These are phyloP conservation scores for Recurvomyces mirabilis DNA, from an alignment of 495 filamentous ascomycete species.

Conservation along the genomic window DNA sequence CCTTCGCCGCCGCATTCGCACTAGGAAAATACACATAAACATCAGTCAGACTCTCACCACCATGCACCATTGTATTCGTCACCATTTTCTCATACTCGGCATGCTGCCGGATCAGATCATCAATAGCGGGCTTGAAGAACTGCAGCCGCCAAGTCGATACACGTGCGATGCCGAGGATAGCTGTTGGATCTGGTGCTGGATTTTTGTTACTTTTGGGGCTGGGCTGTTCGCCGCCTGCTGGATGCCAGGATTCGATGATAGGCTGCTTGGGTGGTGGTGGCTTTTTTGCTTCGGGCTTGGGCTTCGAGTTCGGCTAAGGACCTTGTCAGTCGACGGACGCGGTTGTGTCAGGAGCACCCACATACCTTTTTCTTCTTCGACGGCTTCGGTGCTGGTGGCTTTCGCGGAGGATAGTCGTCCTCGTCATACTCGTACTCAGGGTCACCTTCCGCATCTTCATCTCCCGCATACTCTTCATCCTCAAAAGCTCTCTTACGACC, in stretches of 20 bases:
- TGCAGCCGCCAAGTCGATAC: constrained; percentile 6
- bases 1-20: constrained; percentile 1
- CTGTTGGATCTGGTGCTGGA: not conserved
- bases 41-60: constrained; percentile 12
- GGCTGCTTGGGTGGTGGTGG: not conserved
- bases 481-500: no score
- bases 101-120: not conserved
- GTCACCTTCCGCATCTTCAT: not conserved
- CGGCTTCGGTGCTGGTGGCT: not conserved
- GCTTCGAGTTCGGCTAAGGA: not conserved
- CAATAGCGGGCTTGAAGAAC: not conserved
- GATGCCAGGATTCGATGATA: not conserved
- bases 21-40: constrained; percentile 1
- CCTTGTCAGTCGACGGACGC: no score
- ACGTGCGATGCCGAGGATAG: constrained; percentile 6
- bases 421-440: not conserved
- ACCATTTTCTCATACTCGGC: not conserved
- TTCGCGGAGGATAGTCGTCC: not conserved
- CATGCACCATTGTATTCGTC: not conserved
- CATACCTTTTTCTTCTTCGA: no score
- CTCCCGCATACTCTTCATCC: not conserved
- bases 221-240: constrained; percentile 2
- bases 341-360: no score
- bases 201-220: no score
- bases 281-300: no score